Conservation (phyloP, 306 rosid genomes). For the Dryas drummondii region DNA sequence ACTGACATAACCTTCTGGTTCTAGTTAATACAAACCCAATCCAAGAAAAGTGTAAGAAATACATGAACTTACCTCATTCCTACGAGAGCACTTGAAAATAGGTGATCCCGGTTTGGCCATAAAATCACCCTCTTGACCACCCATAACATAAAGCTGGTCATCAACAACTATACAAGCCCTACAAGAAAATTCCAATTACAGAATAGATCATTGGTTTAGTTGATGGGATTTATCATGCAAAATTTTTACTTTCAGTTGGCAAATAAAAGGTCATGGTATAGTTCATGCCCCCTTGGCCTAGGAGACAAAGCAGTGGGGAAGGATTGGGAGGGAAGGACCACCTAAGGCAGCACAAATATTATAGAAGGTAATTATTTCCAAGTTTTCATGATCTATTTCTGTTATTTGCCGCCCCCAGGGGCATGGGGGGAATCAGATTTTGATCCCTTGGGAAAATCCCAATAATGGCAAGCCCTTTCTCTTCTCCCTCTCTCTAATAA, state of each 20-base stretch:
- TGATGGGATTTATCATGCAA: neutral
- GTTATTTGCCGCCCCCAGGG: neutral
- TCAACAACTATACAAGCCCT: slow-evolving; percentile 74
- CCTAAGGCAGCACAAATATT: neutral
- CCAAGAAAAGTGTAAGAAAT: slow-evolving; percentile 9
- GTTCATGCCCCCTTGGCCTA: neutral
- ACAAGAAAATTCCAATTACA: slow-evolving; percentile 19
- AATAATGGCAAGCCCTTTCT: neutral
- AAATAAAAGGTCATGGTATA: neutral
- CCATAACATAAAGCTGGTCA: slow-evolving; percentile 69
- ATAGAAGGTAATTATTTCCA: neutral
- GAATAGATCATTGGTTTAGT: neutral
- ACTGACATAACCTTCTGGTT: neutral
- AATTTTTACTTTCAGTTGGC: neutral
- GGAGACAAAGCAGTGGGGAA: neutral
- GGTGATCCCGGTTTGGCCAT: slow-evolving; percentile 96
- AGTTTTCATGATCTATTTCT: neutral
- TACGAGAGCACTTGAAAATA: slow-evolving; percentile 93
- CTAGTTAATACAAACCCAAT: neutral
- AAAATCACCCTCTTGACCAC: slow-evolving; percentile 98
- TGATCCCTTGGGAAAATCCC: neutral
- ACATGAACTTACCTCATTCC: slow-evolving; percentile 60
- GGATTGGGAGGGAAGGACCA: slow-evolving; percentile 1
- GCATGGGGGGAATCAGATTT: neutral
- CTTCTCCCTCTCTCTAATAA: neutral